These are phyloP conservation scores for Phytopythium mirpurense DNA, from an alignment of 352 stramenopile species.

Conservation along the genomic window DNA sequence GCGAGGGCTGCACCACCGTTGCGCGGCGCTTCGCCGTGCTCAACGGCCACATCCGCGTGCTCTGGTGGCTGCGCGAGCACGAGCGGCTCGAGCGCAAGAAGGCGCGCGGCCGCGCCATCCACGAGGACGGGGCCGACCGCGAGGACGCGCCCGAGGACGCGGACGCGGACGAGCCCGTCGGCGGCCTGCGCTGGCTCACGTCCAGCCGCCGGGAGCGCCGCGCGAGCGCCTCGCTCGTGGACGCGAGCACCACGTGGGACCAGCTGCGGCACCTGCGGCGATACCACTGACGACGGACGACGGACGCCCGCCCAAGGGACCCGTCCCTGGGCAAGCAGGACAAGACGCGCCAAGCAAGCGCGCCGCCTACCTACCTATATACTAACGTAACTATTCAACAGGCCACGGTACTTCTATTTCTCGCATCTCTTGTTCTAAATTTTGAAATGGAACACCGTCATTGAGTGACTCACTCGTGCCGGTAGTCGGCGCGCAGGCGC, in stretches of 20 bases:
- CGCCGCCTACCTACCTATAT: too few species aligned
- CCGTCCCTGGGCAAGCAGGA: too few species aligned
- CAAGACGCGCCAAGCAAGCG: too few species aligned
- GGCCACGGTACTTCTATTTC: neutral
- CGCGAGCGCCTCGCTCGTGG: slow-evolving; percentile 24
- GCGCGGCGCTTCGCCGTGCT: slow-evolving; percentile 61
- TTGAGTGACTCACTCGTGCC: too few species aligned
- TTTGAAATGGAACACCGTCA: neutral
- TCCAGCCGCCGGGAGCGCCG: slow-evolving; percentile 22
- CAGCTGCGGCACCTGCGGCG: slow-evolving; percentile 20
- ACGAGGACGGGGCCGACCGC: neutral
- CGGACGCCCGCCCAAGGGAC: too few species aligned
- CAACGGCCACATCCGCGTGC: slow-evolving; percentile 60
- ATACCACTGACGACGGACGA: neutral
- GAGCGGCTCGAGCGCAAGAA: slow-evolving; percentile 8
- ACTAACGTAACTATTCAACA: neutral
- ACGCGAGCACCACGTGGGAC: slow-evolving; percentile 13
- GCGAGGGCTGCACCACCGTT: slow-evolving; percentile 67
- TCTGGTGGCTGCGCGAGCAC: slow-evolving; percentile 61
- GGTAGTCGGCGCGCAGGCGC: slow-evolving; percentile 66
- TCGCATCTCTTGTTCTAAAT: too few species aligned
- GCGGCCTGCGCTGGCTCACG: slow-evolving; percentile 14
- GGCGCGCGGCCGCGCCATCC: neutral
- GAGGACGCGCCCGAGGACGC: slow-evolving; percentile 11
- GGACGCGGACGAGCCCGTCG: neutral